Evolutionary conservation across 176 grass and related monocot species (phyloP).

Genomic region (Oryza meyeriana): DNA sequence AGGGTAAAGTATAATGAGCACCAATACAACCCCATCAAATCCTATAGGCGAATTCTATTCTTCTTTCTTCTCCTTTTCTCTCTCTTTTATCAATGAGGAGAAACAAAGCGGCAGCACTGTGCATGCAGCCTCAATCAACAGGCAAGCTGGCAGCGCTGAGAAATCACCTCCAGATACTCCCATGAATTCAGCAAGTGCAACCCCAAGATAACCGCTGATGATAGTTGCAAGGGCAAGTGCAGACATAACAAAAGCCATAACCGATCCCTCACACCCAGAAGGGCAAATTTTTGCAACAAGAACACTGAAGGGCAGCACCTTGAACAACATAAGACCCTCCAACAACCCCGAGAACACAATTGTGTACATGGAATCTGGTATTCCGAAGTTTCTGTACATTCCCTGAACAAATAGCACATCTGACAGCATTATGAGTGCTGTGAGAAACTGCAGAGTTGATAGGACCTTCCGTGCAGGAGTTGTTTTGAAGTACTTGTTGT

Average conservation of each 20-base stretch:
- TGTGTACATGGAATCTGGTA: slow-evolving; percentile 76
- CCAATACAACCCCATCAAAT: not conserved
- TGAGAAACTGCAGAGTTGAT: slow-evolving; percentile 58
- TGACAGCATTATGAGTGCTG: slow-evolving; percentile 65
- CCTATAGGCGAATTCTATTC: slow-evolving; percentile 35
- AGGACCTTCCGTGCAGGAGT: slow-evolving; percentile 64
- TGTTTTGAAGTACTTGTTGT: slow-evolving; percentile 76
- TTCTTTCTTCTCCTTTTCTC: slow-evolving; percentile 61
- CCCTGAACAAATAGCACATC: slow-evolving; percentile 86
- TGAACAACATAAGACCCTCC: slow-evolving; percentile 68
- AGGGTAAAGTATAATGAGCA: not conserved
- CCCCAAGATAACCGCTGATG: slow-evolving; percentile 82
- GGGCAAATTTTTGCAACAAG: slow-evolving; percentile 79
- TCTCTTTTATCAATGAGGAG: slow-evolving; percentile 60
- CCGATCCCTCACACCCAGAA: slow-evolving; percentile 70
- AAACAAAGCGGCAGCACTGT: slow-evolving; percentile 65
- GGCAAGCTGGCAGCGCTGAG: slow-evolving; percentile 53
- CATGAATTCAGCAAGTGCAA: slow-evolving; percentile 63
- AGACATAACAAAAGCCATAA: slow-evolving; percentile 96
- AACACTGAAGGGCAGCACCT: slow-evolving; percentile 80
- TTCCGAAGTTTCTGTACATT: slow-evolving; percentile 57
- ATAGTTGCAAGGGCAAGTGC: slow-evolving; percentile 64
- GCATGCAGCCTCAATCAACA: slow-evolving; percentile 70
- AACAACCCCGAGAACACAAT: slow-evolving; percentile 75
- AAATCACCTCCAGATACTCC: slow-evolving; percentile 70